Base-by-base conservation (phyloP, 2,329 filamentous ascomycete genomes). In the Penicillium corylophilum region DNA sequence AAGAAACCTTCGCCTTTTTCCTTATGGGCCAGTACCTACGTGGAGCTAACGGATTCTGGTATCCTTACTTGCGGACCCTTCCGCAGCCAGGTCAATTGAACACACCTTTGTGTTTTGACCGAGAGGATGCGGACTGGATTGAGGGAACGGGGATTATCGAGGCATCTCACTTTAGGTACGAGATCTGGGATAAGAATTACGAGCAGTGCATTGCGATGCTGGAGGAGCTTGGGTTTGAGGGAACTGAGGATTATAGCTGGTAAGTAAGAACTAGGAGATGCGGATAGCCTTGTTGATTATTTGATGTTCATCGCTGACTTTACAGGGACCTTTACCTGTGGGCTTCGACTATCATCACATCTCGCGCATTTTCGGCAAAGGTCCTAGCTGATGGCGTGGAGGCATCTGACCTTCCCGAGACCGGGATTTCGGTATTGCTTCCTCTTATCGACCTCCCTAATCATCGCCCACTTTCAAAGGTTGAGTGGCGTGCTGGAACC, bases 391-490 rank as follows among this genome's bases (percentile, higher is more conserved):
- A 69, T 20, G 65, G 67, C 12, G 56, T 71, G 23, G 56, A 65
- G 65, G 28, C 63, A 16, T 63, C 69, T 2, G 71, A 72, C 28
- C 75, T 77, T 44, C 66, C 71, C 5, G 65, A 77, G 4, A 82
- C 87, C 46, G 82, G 84, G 60, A 86, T 88, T 52, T 86, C 86
- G 1, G 78, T 90, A 7, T 74, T 91, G 5, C 75, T 90, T 29
- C 88, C 88, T 1, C 74, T 90, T 3, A 81, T 89, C 50, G 88
- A 91, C 64, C 77, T 90, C 24, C 83, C 82, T 10, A 91, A 91
- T 63, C 88, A 91, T 64, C 80, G 82, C 46, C 84, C 85, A 43
- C 71, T 79, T 18, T 79, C 84, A 0, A 72, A 78, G 38, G 79
- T 85, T 1, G 70, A 76, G 38, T 90, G 87, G 87, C 74, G 79